A percentile compares a stretch with the other conserved stretches of the same genome.
Evolutionary conservation across 2,329 filamentous ascomycete species (phyloP).

Genomic region (Endoconidiophora laricicola): DNA sequence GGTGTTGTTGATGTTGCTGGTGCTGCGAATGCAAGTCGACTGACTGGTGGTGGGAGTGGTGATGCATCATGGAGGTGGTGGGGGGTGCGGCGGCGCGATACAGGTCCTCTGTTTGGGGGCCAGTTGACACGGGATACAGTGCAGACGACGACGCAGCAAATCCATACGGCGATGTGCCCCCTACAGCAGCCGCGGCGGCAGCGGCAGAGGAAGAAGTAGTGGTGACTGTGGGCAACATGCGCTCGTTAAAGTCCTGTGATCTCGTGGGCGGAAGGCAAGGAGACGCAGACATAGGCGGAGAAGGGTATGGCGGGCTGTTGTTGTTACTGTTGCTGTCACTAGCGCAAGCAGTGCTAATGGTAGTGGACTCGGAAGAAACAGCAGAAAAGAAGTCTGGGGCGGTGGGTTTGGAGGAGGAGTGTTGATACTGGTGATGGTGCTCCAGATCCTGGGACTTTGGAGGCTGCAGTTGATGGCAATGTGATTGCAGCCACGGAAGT

Average conservation of each 20-base stretch:
- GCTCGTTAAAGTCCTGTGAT: slow-evolving; percentile 40
- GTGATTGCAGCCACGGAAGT: not conserved
- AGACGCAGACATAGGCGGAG: slow-evolving; percentile 60
- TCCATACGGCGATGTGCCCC: slow-evolving; percentile 5
- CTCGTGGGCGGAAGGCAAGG: slow-evolving; percentile 42
- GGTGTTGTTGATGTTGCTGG: slow-evolving; percentile 13
- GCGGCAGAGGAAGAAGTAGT: not conserved
- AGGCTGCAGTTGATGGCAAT: not conserved
- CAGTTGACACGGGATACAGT: slow-evolving; percentile 2
- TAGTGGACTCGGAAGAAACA: not conserved
- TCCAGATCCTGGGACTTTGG: not conserved
- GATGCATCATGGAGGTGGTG: slow-evolving; percentile 17
- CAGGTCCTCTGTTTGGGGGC: slow-evolving; percentile 3
- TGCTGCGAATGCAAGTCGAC: slow-evolving; percentile 20
- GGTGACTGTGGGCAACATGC: slow-evolving; percentile 25
- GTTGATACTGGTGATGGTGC: not conserved
- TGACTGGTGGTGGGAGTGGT: slow-evolving; percentile 15
- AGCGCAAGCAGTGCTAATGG: not conserved
- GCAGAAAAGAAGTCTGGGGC: not conserved
- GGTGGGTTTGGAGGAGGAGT: not conserved
- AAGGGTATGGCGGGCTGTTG: slow-evolving; percentile 37
- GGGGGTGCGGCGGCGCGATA: slow-evolving; percentile 17
- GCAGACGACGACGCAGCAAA: slow-evolving; percentile 1
- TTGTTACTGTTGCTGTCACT: not conserved
- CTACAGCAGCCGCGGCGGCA: slow-evolving; percentile 16